phyloP scores from a whole-genome alignment of 371 early-diverging fungal species.

The Lichtheimia hyalospora region DNA sequence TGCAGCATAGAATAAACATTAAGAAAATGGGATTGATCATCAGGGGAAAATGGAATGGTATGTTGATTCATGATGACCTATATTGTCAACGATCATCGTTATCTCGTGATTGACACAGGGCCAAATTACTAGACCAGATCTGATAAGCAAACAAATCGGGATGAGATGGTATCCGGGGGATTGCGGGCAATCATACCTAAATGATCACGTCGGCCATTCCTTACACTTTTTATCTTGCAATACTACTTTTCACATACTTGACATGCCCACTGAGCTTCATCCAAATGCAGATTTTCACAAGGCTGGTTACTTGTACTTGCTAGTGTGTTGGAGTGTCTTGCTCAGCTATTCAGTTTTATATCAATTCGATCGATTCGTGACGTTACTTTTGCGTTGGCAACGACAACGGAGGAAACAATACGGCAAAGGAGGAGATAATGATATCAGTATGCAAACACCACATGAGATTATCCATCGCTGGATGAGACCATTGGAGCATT shows the following conservation, averaged over 20 bases:
- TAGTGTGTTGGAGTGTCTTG: conserved; percentile 40
- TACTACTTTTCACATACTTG: background rate
- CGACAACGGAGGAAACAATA: conserved; percentile 4
- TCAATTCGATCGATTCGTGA: conserved; percentile 27
- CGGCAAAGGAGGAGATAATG: background rate
- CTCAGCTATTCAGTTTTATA: conserved; percentile 34
- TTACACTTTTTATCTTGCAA: too few species aligned
- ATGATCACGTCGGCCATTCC: too few species aligned
- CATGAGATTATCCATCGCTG: background rate
- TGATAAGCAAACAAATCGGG: too few species aligned
- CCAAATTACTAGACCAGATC: too few species aligned
- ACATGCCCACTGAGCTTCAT: conserved; percentile 7
- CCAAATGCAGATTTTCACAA: conserved; percentile 14
- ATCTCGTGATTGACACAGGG: too few species aligned
- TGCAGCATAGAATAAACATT: background rate
- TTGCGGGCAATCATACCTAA: too few species aligned
- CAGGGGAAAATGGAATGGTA: too few species aligned
- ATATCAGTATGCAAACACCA: background rate
- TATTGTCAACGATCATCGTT: too few species aligned
- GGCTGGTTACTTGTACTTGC: conserved; percentile 29
- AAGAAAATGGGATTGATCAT: background rate
- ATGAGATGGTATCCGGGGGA: too few species aligned
- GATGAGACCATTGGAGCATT: conserved; percentile 20
- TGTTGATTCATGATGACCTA: too few species aligned
- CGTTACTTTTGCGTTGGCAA: conserved; percentile 22